Evolutionary conservation across 805 yeast genomes (phyloP), one percentile per base, ranked within the genome.

Genomic region (Candida namnaoensis): DNA sequence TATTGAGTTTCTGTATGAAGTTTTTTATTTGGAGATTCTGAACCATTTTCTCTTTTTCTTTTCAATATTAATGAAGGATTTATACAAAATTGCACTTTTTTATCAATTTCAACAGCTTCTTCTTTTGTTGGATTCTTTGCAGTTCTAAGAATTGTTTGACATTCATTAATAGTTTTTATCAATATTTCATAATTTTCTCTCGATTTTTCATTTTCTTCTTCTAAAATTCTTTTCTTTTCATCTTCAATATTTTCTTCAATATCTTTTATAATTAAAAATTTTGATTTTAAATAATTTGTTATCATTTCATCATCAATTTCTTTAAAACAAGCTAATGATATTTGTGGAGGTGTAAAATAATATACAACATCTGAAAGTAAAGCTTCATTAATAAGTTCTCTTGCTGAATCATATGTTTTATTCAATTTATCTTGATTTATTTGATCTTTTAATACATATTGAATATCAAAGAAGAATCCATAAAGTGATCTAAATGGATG

Each of bases 391-490:
- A 86, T 69, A 59, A 79, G 62, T 27, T 66, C 71, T 50, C 82
- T 76, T 10, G 95, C 87, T 36, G 66, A 64, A 54, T 86, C 95
- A 60, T 86, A 85, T 36, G 78, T 69, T 37, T 68, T 67, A 1
- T 93, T 91, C 44, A 88, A 62, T 38, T 77, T 72, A 37, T 74
- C 74, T 28, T 72, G 64, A 44, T 77, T 78, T 14, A 74, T 58
- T 23, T 65, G 54, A 19, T 49, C 45, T 43, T 58, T 59, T 43
- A 76, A 62, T 41, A 66, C 71, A 41, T 61, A 71, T 58, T 93
- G 99, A 48, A 90, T 75, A 61, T 93, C 99, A 38, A 91, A 72
- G 61, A 83, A 91, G 58, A 91, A 90, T 23, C 99, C 99, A 59
- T 90, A 93, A n/a, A 93, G 62, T 0, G 98, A 88, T 47, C 82